Evolutionary conservation across 768 basidiomycete genomes (phyloP).

Genomic region (Boletus eberwhitei): DNA sequence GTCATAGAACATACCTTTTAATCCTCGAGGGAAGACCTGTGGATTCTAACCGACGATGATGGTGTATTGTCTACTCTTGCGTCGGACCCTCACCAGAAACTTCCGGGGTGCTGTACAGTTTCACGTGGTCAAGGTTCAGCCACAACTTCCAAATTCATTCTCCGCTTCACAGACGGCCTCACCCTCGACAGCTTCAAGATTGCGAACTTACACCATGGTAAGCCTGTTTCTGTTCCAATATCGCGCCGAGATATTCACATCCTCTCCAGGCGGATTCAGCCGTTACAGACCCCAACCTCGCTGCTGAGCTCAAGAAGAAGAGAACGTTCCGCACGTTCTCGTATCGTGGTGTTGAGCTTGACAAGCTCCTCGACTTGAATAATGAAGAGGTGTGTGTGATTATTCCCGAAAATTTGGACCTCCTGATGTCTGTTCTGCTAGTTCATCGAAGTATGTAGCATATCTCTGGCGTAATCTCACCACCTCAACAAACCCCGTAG

Average conservation of each 20-base stretch:
- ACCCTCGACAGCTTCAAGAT: constrained; percentile 26
- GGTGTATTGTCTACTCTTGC: constrained; percentile 15
- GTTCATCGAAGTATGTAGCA: constrained; percentile 72
- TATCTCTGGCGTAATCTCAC: constrained; percentile 6
- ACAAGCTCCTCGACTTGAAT: constrained; percentile 93
- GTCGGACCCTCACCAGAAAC: constrained; percentile 10
- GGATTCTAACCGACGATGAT: constrained; percentile 78
- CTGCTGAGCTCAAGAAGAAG: constrained; percentile 98
- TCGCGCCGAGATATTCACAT: not conserved
- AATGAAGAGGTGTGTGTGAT: constrained; percentile 80
- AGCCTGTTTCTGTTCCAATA: not conserved
- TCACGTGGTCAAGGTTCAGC: constrained; percentile 42
- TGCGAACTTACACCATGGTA: constrained; percentile 33
- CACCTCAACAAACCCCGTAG: constrained; percentile 36
- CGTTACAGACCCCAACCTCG: constrained; percentile 88
- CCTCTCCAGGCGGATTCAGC: constrained; percentile 65
- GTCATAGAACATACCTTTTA: constrained; percentile 54
- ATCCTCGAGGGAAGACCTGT: constrained; percentile 92
- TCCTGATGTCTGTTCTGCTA: constrained; percentile 26
- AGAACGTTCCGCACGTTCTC: constrained; percentile 98
- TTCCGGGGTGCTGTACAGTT: constrained; percentile 57
- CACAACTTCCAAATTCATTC: constrained; percentile 38
- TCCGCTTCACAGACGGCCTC: constrained; percentile 20
- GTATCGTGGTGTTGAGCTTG: constrained; percentile 97
- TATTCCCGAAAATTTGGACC: not conserved